phyloP scores from a whole-genome alignment of 2,329 filamentous ascomycete genomes.

The Trichoderma arundinaceum region DNA sequence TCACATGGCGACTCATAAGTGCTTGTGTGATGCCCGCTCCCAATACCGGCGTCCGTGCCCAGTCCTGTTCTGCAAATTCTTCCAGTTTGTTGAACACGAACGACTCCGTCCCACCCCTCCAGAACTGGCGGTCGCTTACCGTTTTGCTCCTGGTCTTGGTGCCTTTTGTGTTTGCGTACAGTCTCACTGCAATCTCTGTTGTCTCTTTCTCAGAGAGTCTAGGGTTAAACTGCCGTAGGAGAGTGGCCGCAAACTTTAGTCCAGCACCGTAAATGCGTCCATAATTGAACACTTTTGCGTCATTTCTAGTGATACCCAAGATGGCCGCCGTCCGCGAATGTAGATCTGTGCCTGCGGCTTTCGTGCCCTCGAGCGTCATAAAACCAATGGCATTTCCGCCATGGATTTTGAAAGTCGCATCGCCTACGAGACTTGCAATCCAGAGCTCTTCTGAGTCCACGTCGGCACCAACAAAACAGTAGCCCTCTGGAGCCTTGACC shows the following conservation, averaged over 20 bases:
- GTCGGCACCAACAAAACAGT: slow-evolving; percentile 94
- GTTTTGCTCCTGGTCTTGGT: slow-evolving; percentile 77
- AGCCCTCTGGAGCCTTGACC: slow-evolving; percentile 88
- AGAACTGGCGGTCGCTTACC: slow-evolving; percentile 79
- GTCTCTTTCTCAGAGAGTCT: slow-evolving; percentile 80
- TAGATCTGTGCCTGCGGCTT: slow-evolving; percentile 89
- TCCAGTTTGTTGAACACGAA: slow-evolving; percentile 99
- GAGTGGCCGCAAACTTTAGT: slow-evolving; percentile 86
- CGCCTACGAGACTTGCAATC: slow-evolving; percentile 95
- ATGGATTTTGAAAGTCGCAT: slow-evolving; percentile 92
- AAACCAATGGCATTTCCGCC: slow-evolving; percentile 97
- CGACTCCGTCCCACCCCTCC: slow-evolving; percentile 94
- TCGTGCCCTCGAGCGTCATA: slow-evolving; percentile 97
- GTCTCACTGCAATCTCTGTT: slow-evolving; percentile 71
- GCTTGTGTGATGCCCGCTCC: slow-evolving; percentile 97
- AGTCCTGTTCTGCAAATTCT: slow-evolving; percentile 94
- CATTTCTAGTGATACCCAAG: slow-evolving; percentile 89
- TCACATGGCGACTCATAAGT: slow-evolving; percentile 84
- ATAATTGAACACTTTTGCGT: slow-evolving; percentile 98
- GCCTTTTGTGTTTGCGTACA: slow-evolving; percentile 91
- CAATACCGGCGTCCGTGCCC: slow-evolving; percentile 86
- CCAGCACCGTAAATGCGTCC: slow-evolving; percentile 98
- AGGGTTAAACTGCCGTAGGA: slow-evolving; percentile 94
- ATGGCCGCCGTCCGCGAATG: slow-evolving; percentile 94
- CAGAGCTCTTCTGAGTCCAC: slow-evolving; percentile 97